Conservation (phyloP, 1,139 yeast genomes). For the Pichia sp. region DNA sequence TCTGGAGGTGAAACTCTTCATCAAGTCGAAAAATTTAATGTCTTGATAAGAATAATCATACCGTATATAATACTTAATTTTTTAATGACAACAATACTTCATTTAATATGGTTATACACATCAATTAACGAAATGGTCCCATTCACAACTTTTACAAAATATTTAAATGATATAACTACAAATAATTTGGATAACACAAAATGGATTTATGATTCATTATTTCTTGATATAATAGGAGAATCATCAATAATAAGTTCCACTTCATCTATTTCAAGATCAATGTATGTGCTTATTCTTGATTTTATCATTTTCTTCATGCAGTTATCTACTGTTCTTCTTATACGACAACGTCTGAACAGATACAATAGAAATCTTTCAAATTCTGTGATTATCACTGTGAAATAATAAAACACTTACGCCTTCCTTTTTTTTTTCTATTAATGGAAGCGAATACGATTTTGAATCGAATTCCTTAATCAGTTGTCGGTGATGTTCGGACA, state of each 20-base stretch:
- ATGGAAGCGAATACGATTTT: neutral
- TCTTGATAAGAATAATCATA: neutral
- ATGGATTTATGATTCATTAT: neutral
- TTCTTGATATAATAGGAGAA: constrained; percentile 6
- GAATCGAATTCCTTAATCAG: neutral
- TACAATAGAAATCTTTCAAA: neutral
- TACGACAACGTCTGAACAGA: neutral
- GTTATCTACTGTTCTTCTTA: neutral
- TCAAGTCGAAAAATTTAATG: neutral
- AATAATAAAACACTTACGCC: neutral
- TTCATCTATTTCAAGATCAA: neutral
- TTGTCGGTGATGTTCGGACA: neutral
- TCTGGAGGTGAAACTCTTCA: neutral
- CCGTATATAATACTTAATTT: constrained; percentile 1
- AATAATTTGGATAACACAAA: neutral
- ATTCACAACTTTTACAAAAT: neutral
- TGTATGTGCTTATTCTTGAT: constrained; percentile 1
- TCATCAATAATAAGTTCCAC: neutral
- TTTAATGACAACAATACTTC: neutral
- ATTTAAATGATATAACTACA: neutral
- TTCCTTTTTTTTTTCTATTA: neutral
- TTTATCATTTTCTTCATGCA: constrained; percentile 3
- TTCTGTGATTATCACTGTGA: neutral
- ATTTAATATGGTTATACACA: neutral
- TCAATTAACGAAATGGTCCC: neutral